Base-by-base conservation (phyloP, 768 basidiomycete genomes). In the Russula brevipes region DNA sequence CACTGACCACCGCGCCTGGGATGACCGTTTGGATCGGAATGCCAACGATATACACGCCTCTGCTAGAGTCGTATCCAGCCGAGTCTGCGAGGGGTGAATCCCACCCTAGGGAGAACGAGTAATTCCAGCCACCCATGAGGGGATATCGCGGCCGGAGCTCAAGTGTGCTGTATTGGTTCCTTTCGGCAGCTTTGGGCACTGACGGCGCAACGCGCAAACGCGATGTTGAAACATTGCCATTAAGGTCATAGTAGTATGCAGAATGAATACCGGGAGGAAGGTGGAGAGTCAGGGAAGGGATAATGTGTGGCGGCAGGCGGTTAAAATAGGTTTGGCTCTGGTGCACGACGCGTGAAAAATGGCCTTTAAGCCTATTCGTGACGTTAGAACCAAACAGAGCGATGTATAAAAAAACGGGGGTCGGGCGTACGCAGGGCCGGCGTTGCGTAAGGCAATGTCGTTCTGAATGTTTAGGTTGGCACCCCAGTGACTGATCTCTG, bases 401-500 rank as follows among this genome's bases (percentile, higher is more conserved):
- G 11, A 19, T 24, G 46, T 39, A 38, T 46, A 49, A 41, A 38
- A 49, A 49, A 41, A 42, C 16, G 41, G 41, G 39, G 47, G 35
- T 36, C 19, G 30, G 11, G 82, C 92, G 76, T 71, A 98, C 96
- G 76, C 75, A 12, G 97, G 94, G 4, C 96, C 97, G 62, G 86
- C 88, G 71, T 99, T 99, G 73, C 83, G 81, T n/a, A 99, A 77
- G 61, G 81, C 72, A 64, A 97, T 84, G 39, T 90, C 83, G 75
- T 99, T 94, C 73, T 98, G 85, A 36, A 95, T 88, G 71, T 98
- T 97, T 42, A 99, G 73, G 73, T 97, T 97, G 46, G 86, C 85
- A 39, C 96, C 95, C 97, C 96, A 98, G 72, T 98, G 96, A 67
- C 94, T 96, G 66, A 99, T 86, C 76, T 99, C 96, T 2, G 87